Evolutionary conservation across 257 asterid genomes (phyloP).

Genomic region (Handroanthus guayacan): DNA sequence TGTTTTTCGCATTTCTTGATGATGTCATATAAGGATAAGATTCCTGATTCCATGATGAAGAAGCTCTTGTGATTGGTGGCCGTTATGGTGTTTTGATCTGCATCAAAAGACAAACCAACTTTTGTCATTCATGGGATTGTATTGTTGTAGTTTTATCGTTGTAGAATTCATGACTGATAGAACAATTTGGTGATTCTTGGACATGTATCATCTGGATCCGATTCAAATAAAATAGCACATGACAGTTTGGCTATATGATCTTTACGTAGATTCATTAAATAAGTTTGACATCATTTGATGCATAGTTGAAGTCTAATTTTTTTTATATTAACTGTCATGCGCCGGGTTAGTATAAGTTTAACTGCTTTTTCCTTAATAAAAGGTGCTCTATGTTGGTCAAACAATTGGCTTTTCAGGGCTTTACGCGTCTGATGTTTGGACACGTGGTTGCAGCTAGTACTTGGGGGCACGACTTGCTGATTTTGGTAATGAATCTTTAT

Average conservation of each 20-base stretch:
- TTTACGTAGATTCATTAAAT: conserved; percentile 34
- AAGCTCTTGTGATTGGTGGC: conserved; percentile 42
- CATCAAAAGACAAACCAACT: conserved; percentile 43
- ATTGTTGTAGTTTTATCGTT: conserved; percentile 68
- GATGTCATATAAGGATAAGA: conserved; percentile 47
- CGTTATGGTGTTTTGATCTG: conserved; percentile 42
- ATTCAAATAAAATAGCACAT: conserved; percentile 55
- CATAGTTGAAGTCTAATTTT: conserved; percentile 23
- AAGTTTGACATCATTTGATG: conserved; percentile 24
- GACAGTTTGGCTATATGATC: conserved; percentile 44
- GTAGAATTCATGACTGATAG: conserved; percentile 66
- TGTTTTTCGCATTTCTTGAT: conserved; percentile 56
- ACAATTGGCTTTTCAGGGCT: conserved; percentile 18
- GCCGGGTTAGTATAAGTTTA: conserved; percentile 4
- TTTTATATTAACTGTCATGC: conserved; percentile 6
- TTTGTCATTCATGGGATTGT: conserved; percentile 48
- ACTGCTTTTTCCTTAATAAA: conserved; percentile 23
- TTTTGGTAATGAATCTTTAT: conserved; percentile 29
- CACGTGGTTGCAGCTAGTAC: background rate
- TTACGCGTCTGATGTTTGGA: background rate
- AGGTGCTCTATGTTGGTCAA: conserved; percentile 25
- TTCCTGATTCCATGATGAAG: conserved; percentile 50
- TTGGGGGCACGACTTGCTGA: conserved; percentile 17
- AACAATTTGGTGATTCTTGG: conserved; percentile 58
- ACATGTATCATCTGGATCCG: conserved; percentile 55